phyloP scores from a whole-genome alignment of 495 filamentous ascomycete species.

The Hypoxylon fuscum region DNA sequence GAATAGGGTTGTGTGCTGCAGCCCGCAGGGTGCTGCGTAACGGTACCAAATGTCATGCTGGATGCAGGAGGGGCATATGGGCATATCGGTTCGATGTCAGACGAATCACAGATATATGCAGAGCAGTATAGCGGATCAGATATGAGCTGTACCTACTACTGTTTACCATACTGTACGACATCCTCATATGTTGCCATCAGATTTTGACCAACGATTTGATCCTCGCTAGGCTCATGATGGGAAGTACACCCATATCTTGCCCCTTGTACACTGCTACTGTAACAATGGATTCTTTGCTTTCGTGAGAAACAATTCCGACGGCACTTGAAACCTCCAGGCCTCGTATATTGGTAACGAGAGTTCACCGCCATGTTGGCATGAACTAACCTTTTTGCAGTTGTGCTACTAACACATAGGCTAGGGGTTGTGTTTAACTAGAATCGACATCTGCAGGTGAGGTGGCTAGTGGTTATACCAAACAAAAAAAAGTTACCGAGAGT shows the following conservation, averaged over 20 bases:
- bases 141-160: slow-evolving; percentile 19
- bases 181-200: slow-evolving; percentile 11
- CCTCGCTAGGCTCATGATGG: background rate
- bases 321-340: slow-evolving; percentile 2
- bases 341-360: slow-evolving; percentile 15
- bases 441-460: slow-evolving; percentile 2
- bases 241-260: too few species aligned
- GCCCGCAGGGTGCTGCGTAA: slow-evolving; percentile 34
- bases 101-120: slow-evolving; percentile 19
- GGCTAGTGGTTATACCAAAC: slow-evolving; percentile 15
- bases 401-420: too few species aligned
- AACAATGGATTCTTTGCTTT: slow-evolving; percentile 2
- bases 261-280: slow-evolving; percentile 1
- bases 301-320: slow-evolving; percentile 15
- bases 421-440: background rate
- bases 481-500: slow-evolving; percentile 19
- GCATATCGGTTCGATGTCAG: slow-evolving; percentile 20
- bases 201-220: slow-evolving; percentile 7
- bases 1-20: slow-evolving; percentile 29
- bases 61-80: slow-evolving; percentile 19
- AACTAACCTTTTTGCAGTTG: background rate
- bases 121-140: slow-evolving; percentile 32
- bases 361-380: slow-evolving; percentile 22
- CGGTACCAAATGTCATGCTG: slow-evolving; percentile 40
- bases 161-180: slow-evolving; percentile 25